phyloP scores from a whole-genome alignment of 805 yeast species.

The Teunomyces panamensis region DNA sequence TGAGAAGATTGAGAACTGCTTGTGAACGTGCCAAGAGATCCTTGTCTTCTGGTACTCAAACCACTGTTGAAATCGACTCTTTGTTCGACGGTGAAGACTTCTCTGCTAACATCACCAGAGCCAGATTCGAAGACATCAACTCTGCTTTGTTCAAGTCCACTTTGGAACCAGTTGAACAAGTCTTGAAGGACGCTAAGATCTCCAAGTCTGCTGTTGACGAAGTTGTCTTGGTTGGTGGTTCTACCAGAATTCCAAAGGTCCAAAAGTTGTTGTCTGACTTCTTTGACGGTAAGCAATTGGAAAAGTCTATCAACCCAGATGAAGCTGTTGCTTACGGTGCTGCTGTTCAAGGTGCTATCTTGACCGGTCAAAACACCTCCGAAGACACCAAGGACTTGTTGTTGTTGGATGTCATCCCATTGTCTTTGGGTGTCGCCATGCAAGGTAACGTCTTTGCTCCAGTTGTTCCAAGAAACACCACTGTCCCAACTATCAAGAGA shows the following conservation, averaged over 20 bases:
- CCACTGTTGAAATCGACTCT: conserved; percentile 50
- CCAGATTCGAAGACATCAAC: conserved; percentile 50
- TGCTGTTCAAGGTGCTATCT: conserved; percentile 51
- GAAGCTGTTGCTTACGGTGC: conserved; percentile 54
- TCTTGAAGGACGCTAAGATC: conserved; percentile 45
- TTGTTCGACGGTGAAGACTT: conserved; percentile 50
- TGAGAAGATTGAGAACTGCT: conserved; percentile 51
- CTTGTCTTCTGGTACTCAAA: conserved; percentile 47
- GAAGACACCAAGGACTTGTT: conserved; percentile 50
- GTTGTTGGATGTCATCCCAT: conserved; percentile 50
- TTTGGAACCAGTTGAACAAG: conserved; percentile 50
- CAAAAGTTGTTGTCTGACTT: conserved; percentile 49
- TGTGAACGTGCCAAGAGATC: conserved; percentile 54
- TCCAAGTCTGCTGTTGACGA: conserved; percentile 42
- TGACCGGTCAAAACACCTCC: conserved; percentile 48
- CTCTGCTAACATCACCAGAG: conserved; percentile 49
- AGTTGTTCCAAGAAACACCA: conserved; percentile 51
- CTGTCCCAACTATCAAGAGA: conserved; percentile 50
- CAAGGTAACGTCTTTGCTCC: conserved; percentile 51
- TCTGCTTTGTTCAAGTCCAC: conserved; percentile 49
- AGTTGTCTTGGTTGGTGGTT: conserved; percentile 51
- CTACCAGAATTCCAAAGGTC: conserved; percentile 52
- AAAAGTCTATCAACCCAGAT: conserved; percentile 49
- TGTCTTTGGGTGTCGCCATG: conserved; percentile 50
- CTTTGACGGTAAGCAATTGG: conserved; percentile 50